These are phyloP conservation scores for Populus trichocarpa DNA, from an alignment of 441 rosid genomes.

Conservation along the genomic window DNA sequence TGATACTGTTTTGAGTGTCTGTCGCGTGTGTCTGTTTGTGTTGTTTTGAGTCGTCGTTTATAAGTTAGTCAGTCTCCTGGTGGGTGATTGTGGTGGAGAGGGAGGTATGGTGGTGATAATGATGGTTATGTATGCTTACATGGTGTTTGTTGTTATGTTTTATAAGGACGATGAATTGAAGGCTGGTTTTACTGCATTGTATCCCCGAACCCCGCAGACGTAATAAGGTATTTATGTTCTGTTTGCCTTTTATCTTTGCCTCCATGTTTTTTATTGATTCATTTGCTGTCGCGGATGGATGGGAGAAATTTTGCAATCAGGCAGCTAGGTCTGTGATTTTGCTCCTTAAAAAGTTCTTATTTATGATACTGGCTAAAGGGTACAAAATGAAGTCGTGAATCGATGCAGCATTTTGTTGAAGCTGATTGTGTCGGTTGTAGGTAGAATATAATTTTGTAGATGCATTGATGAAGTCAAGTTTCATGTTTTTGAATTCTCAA, in stretches of 20 bases:
- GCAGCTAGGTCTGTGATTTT: not conserved
- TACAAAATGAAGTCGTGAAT: not conserved
- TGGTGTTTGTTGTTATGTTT: constrained; percentile 8
- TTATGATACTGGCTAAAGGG: not conserved
- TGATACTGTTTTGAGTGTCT: not conserved
- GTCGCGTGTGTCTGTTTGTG: not conserved
- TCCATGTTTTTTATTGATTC: not conserved
- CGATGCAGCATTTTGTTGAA: not conserved
- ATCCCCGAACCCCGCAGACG: not conserved
- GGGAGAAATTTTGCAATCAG: not conserved
- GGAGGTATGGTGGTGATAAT: not conserved
- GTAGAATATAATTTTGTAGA: not conserved
- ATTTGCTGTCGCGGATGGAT: not conserved
- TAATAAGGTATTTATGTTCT: constrained; percentile 31
- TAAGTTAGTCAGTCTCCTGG: not conserved
- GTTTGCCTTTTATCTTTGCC: not conserved
- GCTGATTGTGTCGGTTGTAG: not conserved
- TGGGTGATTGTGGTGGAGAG: not conserved
- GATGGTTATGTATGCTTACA: constrained; percentile 1
- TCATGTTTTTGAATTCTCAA: not conserved
- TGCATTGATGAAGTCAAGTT: not conserved
- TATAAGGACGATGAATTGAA: constrained; percentile 13
- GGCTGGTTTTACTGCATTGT: constrained; percentile 21
- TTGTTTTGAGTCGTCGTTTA: not conserved
- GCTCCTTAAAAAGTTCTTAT: not conserved